Evolutionary conservation across 306 rosid species (phyloP).

Genomic region (apple (Malus domestica)): DNA sequence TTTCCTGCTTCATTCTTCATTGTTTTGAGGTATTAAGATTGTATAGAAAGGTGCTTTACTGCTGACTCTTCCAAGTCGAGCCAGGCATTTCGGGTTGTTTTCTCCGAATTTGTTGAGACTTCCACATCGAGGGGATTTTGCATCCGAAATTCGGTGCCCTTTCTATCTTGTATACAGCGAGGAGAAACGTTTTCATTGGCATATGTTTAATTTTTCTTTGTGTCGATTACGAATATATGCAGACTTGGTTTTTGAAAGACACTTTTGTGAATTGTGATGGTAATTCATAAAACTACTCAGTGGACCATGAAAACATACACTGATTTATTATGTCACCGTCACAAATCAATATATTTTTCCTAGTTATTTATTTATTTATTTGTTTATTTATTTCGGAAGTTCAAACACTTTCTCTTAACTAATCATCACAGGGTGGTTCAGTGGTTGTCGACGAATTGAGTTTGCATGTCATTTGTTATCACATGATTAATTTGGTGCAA

Average conservation of each 20-base stretch:
- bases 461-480: too few species aligned
- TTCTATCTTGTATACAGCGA: conserved; percentile 9
- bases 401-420: too few species aligned
- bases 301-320: too few species aligned
- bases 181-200: not conserved
- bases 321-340: too few species aligned
- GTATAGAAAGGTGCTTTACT: conserved; percentile 17
- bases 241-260: not conserved
- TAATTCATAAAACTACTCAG: too few species aligned
- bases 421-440: too few species aligned
- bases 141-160: not conserved
- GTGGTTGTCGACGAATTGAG: too few species aligned
- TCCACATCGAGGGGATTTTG: conserved; percentile 1
- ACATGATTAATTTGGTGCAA: too few species aligned
- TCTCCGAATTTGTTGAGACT: conserved; percentile 1
- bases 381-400: too few species aligned
- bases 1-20: conserved; percentile 1
- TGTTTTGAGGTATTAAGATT: conserved; percentile 15
- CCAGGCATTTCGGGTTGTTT: not conserved
- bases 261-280: not conserved
- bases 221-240: not conserved
- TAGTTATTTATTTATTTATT: too few species aligned
- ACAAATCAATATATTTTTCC: too few species aligned
- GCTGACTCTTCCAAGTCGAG: conserved; percentile 11
- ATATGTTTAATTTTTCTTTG: not conserved